Evolutionary conservation across 1,139 yeast genomes (phyloP), one percentile per base, ranked within the genome.

Genomic region (Debaryomyces psychrophilus): DNA sequence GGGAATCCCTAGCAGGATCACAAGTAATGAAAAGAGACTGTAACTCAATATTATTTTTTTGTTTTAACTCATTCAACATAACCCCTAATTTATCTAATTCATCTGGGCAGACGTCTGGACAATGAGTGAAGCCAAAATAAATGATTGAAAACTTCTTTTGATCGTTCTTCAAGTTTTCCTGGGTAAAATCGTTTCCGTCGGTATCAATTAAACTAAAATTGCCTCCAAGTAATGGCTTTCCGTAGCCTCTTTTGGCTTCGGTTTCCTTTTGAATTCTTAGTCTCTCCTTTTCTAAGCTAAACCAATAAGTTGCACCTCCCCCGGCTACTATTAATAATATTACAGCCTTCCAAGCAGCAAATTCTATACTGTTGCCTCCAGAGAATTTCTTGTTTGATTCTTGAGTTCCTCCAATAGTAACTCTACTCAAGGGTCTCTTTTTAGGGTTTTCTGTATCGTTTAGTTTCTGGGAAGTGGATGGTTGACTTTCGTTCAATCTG

Each of bases 51-150:
- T 75, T 73, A 44, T 82, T 77, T 53, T 81, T 77, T 22, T 61
- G 50, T 57, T 85, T 81, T 59, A 88, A 73, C 20, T 75, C 80
- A 44, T 83, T 80, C 54, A 93, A 69, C 80, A 95, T 88, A 28
- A 81, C 77, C 2, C 96, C 89, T 64, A 93, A 76, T 61, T 92
- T 90, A 63, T 93, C 99, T 53, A 93, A 78, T 66, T 93, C 99
- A 63, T 93, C 98, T 8, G 99, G 99, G 67, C 99, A 93, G 44
- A 93, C 90, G 67, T 93, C 99, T 6, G 99, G 99, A 69, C 99
- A 93, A 68, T 90, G 92, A 4, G 96, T 87, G 71, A 93, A 93
- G 0, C 99, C 99, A 68, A 93, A 93, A 67, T 93, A 93, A 14
- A 93, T 65, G 45, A 93, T 73, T 9, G 90, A 81, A 65, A 89